Evolutionary conservation across 805 yeast genomes (phyloP).

Genomic region (Yarrowia sp.): DNA sequence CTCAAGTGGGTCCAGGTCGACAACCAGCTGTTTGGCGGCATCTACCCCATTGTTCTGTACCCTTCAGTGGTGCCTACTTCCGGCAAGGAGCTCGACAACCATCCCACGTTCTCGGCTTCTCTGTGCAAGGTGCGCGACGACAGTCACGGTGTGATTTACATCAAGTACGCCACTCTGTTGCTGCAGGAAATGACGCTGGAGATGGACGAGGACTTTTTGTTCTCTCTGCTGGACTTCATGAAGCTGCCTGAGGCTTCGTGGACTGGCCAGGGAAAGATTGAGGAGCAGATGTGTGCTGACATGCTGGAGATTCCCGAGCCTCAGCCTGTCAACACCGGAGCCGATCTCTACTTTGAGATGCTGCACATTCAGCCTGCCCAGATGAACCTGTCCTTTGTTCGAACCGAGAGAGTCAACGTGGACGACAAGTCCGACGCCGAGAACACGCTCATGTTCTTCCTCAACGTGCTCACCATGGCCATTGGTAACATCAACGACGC

Average conservation of each 20-base stretch:
- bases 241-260: constrained; percentile 85
- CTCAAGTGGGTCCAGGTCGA: constrained; percentile 95
- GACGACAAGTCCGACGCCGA: constrained; percentile 68
- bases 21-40: constrained; percentile 86
- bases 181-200: constrained; percentile 92
- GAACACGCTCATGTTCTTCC: constrained; percentile 73
- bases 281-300: constrained; percentile 66
- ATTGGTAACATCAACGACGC: constrained; percentile 97
- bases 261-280: constrained; percentile 54
- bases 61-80: constrained; percentile 91
- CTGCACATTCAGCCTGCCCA: constrained; percentile 92
- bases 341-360: constrained; percentile 89
- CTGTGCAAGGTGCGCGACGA: constrained; percentile 85
- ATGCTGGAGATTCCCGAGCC: constrained; percentile 75
- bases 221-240: constrained; percentile 79
- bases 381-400: constrained; percentile 84
- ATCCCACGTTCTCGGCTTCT: constrained; percentile 90
- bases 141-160: constrained; percentile 84
- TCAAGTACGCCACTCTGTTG: constrained; percentile 88
- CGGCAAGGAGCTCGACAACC: constrained; percentile 79
- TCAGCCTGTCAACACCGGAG: constrained; percentile 58
- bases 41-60: constrained; percentile 84
- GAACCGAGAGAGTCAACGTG: constrained; percentile 78
- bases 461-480: constrained; percentile 93
- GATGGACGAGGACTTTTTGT: constrained; percentile 90